These are phyloP conservation scores for Auriculariales sp. DNA, from an alignment of 768 basidiomycete genomes.

Conservation along the genomic window DNA sequence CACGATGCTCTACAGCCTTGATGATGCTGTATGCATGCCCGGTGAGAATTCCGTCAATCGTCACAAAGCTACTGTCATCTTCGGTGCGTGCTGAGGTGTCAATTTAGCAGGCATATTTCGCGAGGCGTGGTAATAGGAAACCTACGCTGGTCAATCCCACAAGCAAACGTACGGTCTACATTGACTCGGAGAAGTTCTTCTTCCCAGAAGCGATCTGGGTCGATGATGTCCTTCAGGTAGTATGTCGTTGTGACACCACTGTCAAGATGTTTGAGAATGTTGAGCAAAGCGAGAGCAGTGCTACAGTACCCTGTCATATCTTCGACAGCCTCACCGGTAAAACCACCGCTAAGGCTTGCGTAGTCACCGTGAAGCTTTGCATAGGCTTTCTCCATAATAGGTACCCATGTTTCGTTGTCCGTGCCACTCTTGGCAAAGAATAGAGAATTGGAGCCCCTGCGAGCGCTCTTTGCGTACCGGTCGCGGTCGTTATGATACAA, in stretches of 20 bases:
- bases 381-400: conserved; percentile 43
- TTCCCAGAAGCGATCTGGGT: conserved; percentile 35
- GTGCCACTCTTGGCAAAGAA: conserved; percentile 26
- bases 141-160: too few species aligned
- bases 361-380: conserved; percentile 43
- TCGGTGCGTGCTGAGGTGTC: too few species aligned
- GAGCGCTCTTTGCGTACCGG: conserved; percentile 26
- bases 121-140: too few species aligned
- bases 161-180: conserved; percentile 37
- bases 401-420: conserved; percentile 42
- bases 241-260: not conserved
- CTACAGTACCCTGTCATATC: conserved; percentile 37
- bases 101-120: too few species aligned
- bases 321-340: conserved; percentile 36
- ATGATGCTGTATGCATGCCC: conserved; percentile 34
- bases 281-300: too few species aligned
- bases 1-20: conserved; percentile 26
- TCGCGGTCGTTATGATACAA: conserved; percentile 39
- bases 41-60: conserved; percentile 6
- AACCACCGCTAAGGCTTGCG: conserved; percentile 25
- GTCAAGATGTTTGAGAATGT: too few species aligned
- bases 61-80: too few species aligned
- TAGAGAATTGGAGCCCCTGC: conserved; percentile 32
- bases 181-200: conserved; percentile 37
- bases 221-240: conserved; percentile 29